Evolutionary conservation across 177 flowering plant genomes (phyloP).

Genomic region (Vitis hybrid): DNA sequence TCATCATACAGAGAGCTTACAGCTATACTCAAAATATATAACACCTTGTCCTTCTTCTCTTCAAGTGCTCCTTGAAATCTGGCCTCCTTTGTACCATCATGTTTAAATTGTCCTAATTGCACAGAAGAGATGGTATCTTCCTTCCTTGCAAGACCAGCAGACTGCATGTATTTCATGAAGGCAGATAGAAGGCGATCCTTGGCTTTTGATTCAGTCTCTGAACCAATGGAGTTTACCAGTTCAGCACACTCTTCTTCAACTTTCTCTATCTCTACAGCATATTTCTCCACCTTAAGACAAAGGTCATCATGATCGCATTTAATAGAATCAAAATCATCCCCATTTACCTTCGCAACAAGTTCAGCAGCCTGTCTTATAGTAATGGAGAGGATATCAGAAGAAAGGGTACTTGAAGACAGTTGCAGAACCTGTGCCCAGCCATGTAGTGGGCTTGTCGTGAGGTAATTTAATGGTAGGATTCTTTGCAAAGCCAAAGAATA

Average conservation of each 20-base stretch:
- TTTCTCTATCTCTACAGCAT: constrained; percentile 62
- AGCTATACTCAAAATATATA: constrained; percentile 50
- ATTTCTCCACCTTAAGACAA: constrained; percentile 56
- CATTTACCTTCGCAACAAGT: constrained; percentile 48
- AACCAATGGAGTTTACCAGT: constrained; percentile 68
- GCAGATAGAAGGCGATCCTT: constrained; percentile 71
- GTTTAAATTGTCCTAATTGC: constrained; percentile 28
- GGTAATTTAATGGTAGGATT: constrained; percentile 79
- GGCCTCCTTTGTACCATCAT: constrained; percentile 32
- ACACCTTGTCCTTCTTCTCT: constrained; percentile 62
- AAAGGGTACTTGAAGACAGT: constrained; percentile 52
- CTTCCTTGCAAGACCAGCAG: constrained; percentile 51
- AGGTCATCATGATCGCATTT: constrained; percentile 53
- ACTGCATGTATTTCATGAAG: constrained; percentile 65
- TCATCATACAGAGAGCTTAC: constrained; percentile 56
- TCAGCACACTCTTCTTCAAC: constrained; percentile 71
- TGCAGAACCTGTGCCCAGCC: constrained; percentile 90
- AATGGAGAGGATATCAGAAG: constrained; percentile 67
- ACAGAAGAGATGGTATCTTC: constrained; percentile 38
- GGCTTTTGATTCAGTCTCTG: constrained; percentile 71
- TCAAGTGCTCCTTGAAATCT: constrained; percentile 36
- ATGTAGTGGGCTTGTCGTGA: constrained; percentile 74
- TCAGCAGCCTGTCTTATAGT: constrained; percentile 81
- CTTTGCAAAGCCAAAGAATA: constrained; percentile 85
- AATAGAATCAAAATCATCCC: constrained; percentile 48